A percentile compares a stretch with the other conserved stretches of the same genome.
phyloP scores from a whole-genome alignment of 1,139 yeast genomes.

The Taphrina wiesneri region DNA sequence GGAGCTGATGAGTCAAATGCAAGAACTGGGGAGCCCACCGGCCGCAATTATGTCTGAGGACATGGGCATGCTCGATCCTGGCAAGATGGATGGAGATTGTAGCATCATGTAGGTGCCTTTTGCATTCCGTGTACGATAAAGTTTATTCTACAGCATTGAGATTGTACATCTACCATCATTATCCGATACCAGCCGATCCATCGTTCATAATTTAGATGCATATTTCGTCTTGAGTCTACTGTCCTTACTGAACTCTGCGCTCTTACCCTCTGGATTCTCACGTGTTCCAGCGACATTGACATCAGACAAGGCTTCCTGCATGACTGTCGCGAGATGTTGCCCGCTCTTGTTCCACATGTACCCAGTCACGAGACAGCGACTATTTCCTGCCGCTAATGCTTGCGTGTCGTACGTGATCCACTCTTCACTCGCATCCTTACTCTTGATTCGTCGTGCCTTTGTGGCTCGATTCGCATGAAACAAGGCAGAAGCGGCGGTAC shows the following conservation, averaged over 20 bases:
- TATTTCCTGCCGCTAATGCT: constrained; percentile 21
- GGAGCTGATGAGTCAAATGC: constrained; percentile 58
- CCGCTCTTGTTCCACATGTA: constrained; percentile 30
- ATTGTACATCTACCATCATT: not conserved
- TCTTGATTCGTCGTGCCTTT: not conserved
- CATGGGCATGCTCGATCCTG: constrained; percentile 26
- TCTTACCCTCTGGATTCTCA: not conserved
- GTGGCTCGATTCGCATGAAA: not conserved
- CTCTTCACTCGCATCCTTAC: not conserved
- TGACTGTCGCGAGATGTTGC: constrained; percentile 24
- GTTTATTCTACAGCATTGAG: not conserved
- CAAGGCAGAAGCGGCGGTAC: not conserved
- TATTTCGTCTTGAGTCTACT: constrained; percentile 1
- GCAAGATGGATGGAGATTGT: constrained; percentile 23
- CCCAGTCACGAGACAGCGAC: constrained; percentile 28
- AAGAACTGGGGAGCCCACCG: constrained; percentile 80
- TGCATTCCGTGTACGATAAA: not conserved
- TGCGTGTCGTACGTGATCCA: constrained; percentile 29
- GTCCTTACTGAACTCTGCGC: not conserved
- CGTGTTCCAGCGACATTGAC: constrained; percentile 18
- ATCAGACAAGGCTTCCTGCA: constrained; percentile 31
- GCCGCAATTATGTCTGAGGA: constrained; percentile 67
- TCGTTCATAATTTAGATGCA: not conserved
- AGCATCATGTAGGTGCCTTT: constrained; percentile 11
- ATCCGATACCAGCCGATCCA: not conserved